Evolutionary conservation across 306 rosid species (phyloP), one percentile per base, ranked within the genome.

Genomic region (Medicago ruthenica): DNA sequence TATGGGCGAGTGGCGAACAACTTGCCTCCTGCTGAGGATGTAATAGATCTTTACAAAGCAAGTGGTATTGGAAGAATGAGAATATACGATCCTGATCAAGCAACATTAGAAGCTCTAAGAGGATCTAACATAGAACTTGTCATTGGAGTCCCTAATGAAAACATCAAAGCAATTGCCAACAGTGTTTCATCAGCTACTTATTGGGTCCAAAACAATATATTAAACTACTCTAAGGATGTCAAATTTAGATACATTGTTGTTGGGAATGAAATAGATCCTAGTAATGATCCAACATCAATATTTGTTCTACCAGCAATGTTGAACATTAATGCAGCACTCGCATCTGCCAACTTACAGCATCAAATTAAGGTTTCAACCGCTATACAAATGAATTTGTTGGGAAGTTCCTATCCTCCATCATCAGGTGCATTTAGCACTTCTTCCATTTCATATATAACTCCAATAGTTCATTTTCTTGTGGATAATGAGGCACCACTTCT

Each of bases 341-440:
- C 22, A 41, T 64, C 73, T 2, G 75, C 79, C 17, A 86, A 83
- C 8, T 20, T 86, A 12, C 84, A 84, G 4, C 81, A 57, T 57
- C 73, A 62, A 69, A 76, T 84, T 2, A 88, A 86, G 76, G 90
- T 92, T 13, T 83, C 93, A 41, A 88, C 87, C 2, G 83, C 87
- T 4, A 83, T 87, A 59, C 41, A 75, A 17, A 45, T 70, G 73
- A 5, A 66, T 7, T 39, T 86, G 31, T 13, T 87, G 58, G 83
- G 54, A 2, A 68, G 9, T 6, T 40, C 79, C 4, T 86, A 45
- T 42, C 97, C 92, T 61, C 92, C 95, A 45, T 84, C 82, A 0
- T 0, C 1, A 0, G 86, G 86, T 41, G 51, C 4, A 40, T 89
- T 85, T 44, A 79, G 40, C 53, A 53, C 0, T 2, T 10, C 66